Conservation (phyloP, 352 stramenopile genomes). For the Globisporangium nunn region DNA sequence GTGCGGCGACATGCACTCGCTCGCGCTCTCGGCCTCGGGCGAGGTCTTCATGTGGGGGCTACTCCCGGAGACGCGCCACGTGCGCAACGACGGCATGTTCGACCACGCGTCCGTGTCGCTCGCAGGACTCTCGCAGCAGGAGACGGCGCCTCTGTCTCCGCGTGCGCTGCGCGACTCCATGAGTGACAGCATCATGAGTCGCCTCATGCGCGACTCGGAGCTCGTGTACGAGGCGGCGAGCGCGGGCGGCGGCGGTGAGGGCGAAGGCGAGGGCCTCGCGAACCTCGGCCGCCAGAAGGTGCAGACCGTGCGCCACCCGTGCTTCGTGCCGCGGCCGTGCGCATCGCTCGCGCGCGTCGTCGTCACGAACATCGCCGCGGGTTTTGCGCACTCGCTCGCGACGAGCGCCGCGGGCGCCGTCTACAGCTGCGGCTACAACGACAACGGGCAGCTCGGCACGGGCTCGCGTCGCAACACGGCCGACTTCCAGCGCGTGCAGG, state of each 20-base stretch:
- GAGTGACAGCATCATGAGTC: conserved; percentile 46
- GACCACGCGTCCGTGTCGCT: conserved; percentile 53
- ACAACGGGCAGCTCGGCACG: conserved; percentile 69
- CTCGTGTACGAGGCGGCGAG: conserved; percentile 48
- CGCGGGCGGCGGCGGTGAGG: conserved; percentile 3
- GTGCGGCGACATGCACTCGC: conserved; percentile 70
- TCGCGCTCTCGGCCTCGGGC: conserved; percentile 44
- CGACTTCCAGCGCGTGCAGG: conserved; percentile 45
- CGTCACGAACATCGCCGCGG: conserved; percentile 45
- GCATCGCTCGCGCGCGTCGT: conserved; percentile 34
- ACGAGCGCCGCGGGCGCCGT: conserved; percentile 39
- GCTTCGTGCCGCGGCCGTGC: conserved; percentile 35
- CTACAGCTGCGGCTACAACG: conserved; percentile 81
- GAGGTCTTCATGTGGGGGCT: conserved; percentile 78
- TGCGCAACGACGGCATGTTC: conserved; percentile 35
- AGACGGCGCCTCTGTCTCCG: conserved; percentile 14
- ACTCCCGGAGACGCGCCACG: conserved; percentile 43
- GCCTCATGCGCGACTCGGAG: conserved; percentile 60
- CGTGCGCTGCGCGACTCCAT: conserved; percentile 21
- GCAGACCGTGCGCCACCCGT: conserved; percentile 51
- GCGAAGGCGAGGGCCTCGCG: conserved; percentile 2
- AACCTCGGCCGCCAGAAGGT: conserved; percentile 29
- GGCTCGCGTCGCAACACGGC: conserved; percentile 59
- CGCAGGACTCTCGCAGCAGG: conserved; percentile 33
- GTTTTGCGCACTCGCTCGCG: conserved; percentile 72